Evolutionary conservation across 2,329 filamentous ascomycete species (phyloP), one percentile per base, ranked within the genome.

Genomic region (Tolypocladium sp.): DNA sequence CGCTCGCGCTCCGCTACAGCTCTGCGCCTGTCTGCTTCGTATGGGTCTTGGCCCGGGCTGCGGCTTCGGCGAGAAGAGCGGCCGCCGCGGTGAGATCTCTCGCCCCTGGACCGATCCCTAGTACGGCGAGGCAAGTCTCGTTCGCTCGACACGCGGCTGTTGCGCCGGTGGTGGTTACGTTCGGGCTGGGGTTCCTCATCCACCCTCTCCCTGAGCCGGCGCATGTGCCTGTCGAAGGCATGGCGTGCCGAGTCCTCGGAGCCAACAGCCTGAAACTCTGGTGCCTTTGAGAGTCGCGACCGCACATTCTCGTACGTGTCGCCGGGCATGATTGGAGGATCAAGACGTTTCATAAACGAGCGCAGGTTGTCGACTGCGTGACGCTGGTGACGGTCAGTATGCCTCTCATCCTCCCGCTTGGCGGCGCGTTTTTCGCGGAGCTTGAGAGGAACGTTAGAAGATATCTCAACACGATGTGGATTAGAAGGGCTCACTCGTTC

Each of bases 1-100:
- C 92, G 89, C 76, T 97, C 95, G 55, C 95, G 88, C 70, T 96
- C 92, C 60, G 92, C 92, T 70, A 94, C 92, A 51, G 93, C 93
- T 73, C 93, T 94, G 68, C 92, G 89, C 64, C 94, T 87, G 71
- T 99, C 94, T 61, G 92, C 94, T 74, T 97, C 94, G 73, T 99
- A 99, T 25, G 91, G 85, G 76, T 99, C 92, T 60, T 85, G 84
- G 73, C 97, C 94, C n/a, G 92, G 92, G 66, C 89, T 92, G 67
- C 92, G 91, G 70, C 90, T 95, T 66, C 85, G 84, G 66, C 90
- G 80, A 65, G 76, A 75, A 68, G 79, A 75, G 68, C 83, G 82
- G 65, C 76, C 79, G 66, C 78, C 77, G 64, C 84, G 83, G 73
- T 86, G 83, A 75, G 82, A 80, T 76, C 83, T 79, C 74, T 88